phyloP scores from a whole-genome alignment of 352 stramenopile species.

The Phytophthora pistaciae region DNA sequence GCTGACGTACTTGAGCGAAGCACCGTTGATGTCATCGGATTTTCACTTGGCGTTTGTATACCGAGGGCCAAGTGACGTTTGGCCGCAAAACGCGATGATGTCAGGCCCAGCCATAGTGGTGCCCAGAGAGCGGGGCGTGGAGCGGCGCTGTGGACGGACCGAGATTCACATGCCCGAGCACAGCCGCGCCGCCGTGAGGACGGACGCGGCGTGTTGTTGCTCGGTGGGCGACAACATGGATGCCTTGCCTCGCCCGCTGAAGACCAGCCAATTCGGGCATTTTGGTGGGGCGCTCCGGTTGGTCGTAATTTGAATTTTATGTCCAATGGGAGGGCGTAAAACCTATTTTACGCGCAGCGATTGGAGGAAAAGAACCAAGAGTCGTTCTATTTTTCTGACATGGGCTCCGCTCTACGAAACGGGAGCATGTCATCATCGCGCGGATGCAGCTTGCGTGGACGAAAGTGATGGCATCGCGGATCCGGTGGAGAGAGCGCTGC shows the following conservation, averaged over 20 bases:
- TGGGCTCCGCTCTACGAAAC: background rate
- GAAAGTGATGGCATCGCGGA: background rate
- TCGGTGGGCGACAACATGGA: background rate
- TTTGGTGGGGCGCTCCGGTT: constrained; percentile 2
- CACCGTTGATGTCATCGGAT: constrained; percentile 44
- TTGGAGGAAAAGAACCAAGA: background rate
- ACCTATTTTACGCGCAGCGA: background rate
- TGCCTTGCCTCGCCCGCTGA: constrained; percentile 1
- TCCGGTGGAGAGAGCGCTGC: background rate
- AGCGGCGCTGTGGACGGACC: constrained; percentile 1
- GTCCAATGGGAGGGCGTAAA: background rate
- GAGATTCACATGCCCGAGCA: constrained; percentile 8
- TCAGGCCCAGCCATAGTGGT: constrained; percentile 33
- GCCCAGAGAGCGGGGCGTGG: constrained; percentile 3
- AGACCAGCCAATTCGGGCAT: constrained; percentile 18
- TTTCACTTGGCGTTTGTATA: constrained; percentile 40
- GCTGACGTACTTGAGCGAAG: constrained; percentile 48
- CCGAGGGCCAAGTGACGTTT: constrained; percentile 24
- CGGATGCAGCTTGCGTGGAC: constrained; percentile 9
- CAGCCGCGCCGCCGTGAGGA: background rate
- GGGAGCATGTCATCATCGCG: constrained; percentile 35
- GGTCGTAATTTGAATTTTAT: background rate
- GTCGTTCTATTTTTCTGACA: background rate
- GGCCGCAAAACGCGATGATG: constrained; percentile 40
- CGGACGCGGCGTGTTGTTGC: constrained; percentile 6